These are phyloP conservation scores for Phanerochaete carnosa DNA, from an alignment of 768 basidiomycete genomes.

Conservation along the genomic window DNA sequence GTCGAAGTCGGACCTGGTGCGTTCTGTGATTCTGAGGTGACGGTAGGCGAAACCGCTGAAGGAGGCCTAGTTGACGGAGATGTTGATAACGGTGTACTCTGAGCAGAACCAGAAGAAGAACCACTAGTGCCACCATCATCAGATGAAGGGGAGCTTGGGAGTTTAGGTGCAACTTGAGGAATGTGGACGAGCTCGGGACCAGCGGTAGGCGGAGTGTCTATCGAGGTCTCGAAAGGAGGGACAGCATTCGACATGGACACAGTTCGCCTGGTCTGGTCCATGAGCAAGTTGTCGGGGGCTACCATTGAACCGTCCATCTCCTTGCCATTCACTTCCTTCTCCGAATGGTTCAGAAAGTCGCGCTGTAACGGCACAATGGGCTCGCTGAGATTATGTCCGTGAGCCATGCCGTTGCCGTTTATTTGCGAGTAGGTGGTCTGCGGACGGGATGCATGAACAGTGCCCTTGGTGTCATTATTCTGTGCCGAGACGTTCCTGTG, in stretches of 20 bases:
- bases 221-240: neutral
- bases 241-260: constrained; percentile 22
- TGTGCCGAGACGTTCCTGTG: constrained; percentile 34
- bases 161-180: neutral
- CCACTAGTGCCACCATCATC: neutral
- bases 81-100: neutral
- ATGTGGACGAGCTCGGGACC: neutral
- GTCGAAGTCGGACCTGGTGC: neutral
- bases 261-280: constrained; percentile 13
- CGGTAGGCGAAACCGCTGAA: neutral
- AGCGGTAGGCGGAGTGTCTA: neutral
- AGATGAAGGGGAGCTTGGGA: constrained; percentile 10
- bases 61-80: constrained; percentile 2
- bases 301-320: constrained; percentile 4
- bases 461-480: constrained; percentile 17
- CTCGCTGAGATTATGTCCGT: constrained; percentile 15
- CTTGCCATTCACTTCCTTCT: constrained; percentile 4
- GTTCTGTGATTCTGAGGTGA: neutral
- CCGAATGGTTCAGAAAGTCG: constrained; percentile 9
- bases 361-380: constrained; percentile 10
- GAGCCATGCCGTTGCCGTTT: constrained; percentile 19
- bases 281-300: neutral
- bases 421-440: constrained; percentile 17
- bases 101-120: neutral
- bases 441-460: constrained; percentile 21